A percentile compares a stretch with the other conserved stretches of the same genome.
Evolutionary conservation across 2,329 filamentous ascomycete genomes (phyloP).

Genomic region (Fusarium lyarnte): DNA sequence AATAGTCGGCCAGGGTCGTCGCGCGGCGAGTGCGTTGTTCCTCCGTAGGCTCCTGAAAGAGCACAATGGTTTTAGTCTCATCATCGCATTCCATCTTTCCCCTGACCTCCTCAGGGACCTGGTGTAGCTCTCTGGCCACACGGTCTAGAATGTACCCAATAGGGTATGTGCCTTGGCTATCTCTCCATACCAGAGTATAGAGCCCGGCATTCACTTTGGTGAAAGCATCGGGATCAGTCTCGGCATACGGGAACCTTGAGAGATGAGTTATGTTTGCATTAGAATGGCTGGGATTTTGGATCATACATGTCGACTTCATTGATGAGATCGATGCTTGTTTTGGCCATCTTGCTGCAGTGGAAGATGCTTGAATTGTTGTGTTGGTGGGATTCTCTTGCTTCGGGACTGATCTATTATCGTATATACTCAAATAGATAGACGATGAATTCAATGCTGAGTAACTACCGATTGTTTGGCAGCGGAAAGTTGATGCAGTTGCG

Average conservation of each 20-base stretch:
- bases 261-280: neutral
- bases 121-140: conserved; percentile 60
- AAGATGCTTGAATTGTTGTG: neutral
- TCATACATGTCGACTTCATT: conserved; percentile 40
- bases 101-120: conserved; percentile 60
- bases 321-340: conserved; percentile 41
- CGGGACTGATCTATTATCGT: neutral
- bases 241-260: conserved; percentile 79
- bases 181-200: conserved; percentile 72
- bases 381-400: neutral
- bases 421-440: neutral
- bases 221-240: conserved; percentile 67
- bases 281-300: neutral
- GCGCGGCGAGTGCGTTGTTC: conserved; percentile 68
- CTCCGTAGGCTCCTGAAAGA: conserved; percentile 68
- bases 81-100: conserved; percentile 71
- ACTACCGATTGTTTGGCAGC: neutral
- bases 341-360: conserved; percentile 29
- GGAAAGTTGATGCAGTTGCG: neutral
- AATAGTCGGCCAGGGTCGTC: conserved; percentile 68
- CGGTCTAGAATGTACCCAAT: conserved; percentile 69
- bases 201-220: conserved; percentile 67
- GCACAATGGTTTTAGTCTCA: conserved; percentile 67
- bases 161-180: conserved; percentile 69
- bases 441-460: neutral